phyloP scores from a whole-genome alignment of 202 grass and related monocot genomes.

The Panicum virgatum region DNA sequence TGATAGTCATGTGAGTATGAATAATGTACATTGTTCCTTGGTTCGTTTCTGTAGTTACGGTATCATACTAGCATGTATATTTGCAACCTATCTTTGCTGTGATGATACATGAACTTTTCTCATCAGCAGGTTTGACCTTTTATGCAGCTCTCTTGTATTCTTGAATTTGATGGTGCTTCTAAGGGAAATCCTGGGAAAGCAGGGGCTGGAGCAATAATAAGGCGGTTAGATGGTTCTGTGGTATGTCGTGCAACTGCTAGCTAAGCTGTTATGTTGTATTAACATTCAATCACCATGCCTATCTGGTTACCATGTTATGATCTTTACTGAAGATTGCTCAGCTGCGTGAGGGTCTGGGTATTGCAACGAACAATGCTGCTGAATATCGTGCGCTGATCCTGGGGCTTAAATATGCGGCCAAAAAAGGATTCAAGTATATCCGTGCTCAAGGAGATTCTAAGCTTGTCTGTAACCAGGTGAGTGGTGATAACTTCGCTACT shows the following conservation, averaged over 20 bases:
- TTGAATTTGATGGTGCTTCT: conserved; percentile 87
- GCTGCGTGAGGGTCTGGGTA: conserved; percentile 83
- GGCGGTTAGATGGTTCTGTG: conserved; percentile 68
- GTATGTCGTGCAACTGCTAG: conserved; percentile 44
- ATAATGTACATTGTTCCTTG: not conserved
- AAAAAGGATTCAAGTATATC: conserved; percentile 80
- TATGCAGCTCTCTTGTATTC: conserved; percentile 74
- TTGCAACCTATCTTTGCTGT: conserved; percentile 22
- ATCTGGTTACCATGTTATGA: conserved; percentile 18
- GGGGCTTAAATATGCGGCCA: conserved; percentile 72
- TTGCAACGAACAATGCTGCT: conserved; percentile 70
- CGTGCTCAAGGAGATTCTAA: conserved; percentile 78
- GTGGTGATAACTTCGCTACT: conserved; percentile 6
- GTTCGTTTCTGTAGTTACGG: not conserved
- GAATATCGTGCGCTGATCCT: conserved; percentile 94
- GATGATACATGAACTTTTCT: conserved; percentile 40
- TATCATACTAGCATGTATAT: conserved; percentile 1
- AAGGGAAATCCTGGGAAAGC: conserved; percentile 92
- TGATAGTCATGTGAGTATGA: conserved; percentile 56
- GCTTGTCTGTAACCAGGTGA: conserved; percentile 75
- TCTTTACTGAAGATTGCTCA: conserved; percentile 65
- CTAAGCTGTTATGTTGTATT: conserved; percentile 20
- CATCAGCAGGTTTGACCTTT: conserved; percentile 19
- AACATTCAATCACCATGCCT: conserved; percentile 25
- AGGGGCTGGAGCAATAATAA: conserved; percentile 79